A percentile compares a stretch with the other conserved stretches of the same genome.
Conservation (phyloP, 1,284 basidiomycete genomes). For the Trichosporon ovoides region DNA sequence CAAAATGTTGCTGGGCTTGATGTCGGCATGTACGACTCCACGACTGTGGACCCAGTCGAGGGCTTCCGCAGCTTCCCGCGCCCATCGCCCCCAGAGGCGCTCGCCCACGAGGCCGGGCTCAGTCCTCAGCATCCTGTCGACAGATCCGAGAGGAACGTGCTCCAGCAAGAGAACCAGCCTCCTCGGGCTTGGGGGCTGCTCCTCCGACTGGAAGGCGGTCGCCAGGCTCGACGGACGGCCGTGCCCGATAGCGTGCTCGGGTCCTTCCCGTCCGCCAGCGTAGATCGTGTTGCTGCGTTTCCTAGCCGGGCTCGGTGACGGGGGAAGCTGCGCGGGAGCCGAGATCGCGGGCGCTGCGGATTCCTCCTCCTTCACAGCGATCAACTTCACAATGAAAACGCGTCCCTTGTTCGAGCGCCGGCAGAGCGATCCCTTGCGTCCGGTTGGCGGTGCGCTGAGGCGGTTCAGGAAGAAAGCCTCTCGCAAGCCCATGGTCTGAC, state of each 20-base stretch:
- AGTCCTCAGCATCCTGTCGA: constrained; percentile 43
- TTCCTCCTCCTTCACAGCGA: constrained; percentile 42
- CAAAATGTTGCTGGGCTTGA: constrained; percentile 49
- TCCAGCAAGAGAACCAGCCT: constrained; percentile 47
- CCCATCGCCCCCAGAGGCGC: constrained; percentile 47
- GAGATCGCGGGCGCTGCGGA: not conserved
- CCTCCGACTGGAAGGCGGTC: not conserved
- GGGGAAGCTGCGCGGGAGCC: not conserved
- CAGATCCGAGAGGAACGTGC: constrained; percentile 46
- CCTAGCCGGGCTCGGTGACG: not conserved
- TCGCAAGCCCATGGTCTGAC: constrained; percentile 49
- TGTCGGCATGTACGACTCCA: constrained; percentile 51
- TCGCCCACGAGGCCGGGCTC: constrained; percentile 42
- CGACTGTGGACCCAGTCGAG: constrained; percentile 49
- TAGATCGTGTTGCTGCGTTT: constrained; percentile 13
- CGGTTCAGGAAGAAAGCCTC: constrained; percentile 52
- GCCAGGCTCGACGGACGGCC: not conserved
- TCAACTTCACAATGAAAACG: constrained; percentile 38
- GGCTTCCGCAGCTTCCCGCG: constrained; percentile 44
- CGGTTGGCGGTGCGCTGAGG: constrained; percentile 22
- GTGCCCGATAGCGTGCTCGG: not conserved
- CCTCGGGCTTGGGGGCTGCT: not conserved
- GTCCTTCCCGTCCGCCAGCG: constrained; percentile 5
- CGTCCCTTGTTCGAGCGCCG: constrained; percentile 17
- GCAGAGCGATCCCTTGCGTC: constrained; percentile 19